These are phyloP conservation scores for Angomonas ambiguus DNA, from an alignment of 208 protist genomes.

Conservation along the genomic window DNA sequence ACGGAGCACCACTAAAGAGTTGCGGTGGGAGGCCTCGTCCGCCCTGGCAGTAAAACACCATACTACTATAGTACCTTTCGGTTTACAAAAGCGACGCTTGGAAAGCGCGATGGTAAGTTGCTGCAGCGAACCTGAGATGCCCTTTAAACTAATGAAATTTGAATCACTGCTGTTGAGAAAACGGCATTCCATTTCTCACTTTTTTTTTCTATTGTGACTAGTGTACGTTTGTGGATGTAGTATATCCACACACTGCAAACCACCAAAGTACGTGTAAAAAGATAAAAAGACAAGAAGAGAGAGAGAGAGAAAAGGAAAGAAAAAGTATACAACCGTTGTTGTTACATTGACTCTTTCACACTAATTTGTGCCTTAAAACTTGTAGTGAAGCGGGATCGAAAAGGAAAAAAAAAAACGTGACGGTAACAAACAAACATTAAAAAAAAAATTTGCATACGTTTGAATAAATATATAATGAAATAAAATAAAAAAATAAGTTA, in stretches of 20 bases:
- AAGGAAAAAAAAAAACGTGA: background rate
- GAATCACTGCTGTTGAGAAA: no score
- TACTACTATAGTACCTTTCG: background rate
- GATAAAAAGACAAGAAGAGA: slow-evolving; percentile 6
- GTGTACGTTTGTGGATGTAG: no score
- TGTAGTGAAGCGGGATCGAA: background rate
- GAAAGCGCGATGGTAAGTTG: background rate
- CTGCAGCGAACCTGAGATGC: background rate
- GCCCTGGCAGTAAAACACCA: background rate
- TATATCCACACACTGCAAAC: no score
- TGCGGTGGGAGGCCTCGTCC: background rate
- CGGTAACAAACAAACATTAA: background rate
- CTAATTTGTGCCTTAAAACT: background rate
- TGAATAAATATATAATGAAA: background rate
- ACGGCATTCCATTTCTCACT: no score
- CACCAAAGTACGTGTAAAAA: background rate
- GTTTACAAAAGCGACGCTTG: background rate
- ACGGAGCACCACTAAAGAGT: background rate
- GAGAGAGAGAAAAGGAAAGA: background rate
- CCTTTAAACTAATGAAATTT: background rate
- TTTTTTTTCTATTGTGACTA: no score
- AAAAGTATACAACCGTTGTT: background rate
- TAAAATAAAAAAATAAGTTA: background rate
- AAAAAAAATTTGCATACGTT: background rate
- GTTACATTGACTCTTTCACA: no score